Base-by-base conservation (phyloP, 148 eudicot genomes). In the Diospyros kaki region DNA sequence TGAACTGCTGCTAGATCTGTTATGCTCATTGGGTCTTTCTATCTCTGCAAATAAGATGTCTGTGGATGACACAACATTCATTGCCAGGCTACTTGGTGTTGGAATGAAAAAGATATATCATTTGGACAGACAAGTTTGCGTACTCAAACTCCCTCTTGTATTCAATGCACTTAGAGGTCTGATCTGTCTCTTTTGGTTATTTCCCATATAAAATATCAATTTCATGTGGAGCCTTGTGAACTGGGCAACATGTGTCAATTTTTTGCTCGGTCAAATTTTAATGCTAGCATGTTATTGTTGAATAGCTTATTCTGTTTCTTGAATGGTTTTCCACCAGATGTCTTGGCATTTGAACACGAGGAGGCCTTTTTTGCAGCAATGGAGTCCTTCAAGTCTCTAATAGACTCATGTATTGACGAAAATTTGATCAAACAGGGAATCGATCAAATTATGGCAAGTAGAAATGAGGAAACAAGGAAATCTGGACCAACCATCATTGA, bases 21-120 rank as follows among this genome's bases (percentile, higher is more conserved):
- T 96, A 73, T 83, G 90, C 83, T 77, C 84, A 38, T 78, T 96
- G 75, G 89, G 90, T 50, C 51, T 64, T 69, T 86, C 86, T 28
- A 78, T 83, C 13, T 77, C 91, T n/a, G 81, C 80, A 40, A 83
- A 83, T 68, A 93, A 89, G 73, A 88, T 89, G 52, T 85, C 97
- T 80, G 93, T 90, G 17, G 97, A 96, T 87, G 89, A 82, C 88
- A 79, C 93, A 89, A 88, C 97, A 78, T 87, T 91, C 77, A 81
- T 88, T 68, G 91, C 88, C 76, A 90, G 99, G 74, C 75, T 96
- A 76, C 82, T 96, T 71, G 95, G 85, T 75, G 80, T 79, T 77
- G 99, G 99, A 68, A 91, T 91, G 90, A 86, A 78, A 66, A 96
- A 86, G 84, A 82, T 91, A 48, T 87, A 85, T 76, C 69, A 69